Conservation (phyloP, 305 asterid species). For the Fraxinus latifolia region DNA sequence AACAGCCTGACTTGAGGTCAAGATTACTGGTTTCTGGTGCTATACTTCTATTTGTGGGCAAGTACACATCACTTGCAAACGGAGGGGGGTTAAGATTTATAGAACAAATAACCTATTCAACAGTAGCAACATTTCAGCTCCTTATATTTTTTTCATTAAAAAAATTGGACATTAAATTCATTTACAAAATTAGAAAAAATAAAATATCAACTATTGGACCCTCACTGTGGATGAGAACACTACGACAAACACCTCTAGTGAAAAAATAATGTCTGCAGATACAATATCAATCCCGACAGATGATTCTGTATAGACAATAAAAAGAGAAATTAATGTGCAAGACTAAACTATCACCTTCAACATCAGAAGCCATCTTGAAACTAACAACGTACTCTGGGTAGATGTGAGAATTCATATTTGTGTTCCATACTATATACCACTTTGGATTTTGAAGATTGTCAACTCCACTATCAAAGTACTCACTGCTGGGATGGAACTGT, state of each 20-base stretch:
- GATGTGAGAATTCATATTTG: slow-evolving; percentile 72
- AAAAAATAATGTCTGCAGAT: slow-evolving; percentile 2
- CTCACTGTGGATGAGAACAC: neutral
- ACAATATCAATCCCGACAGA: slow-evolving; percentile 6
- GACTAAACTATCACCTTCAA: slow-evolving; percentile 50
- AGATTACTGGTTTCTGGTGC: neutral
- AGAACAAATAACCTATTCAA: neutral
- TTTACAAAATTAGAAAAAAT: neutral
- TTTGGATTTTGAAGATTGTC: slow-evolving; percentile 68
- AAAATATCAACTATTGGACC: neutral
- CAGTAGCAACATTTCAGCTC: neutral
- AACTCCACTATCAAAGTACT: slow-evolving; percentile 79
- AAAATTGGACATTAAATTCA: neutral
- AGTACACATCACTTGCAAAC: neutral
- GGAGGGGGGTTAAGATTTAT: neutral
- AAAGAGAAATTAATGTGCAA: slow-evolving; percentile 12
- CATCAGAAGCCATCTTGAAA: slow-evolving; percentile 59
- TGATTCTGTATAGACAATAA: neutral
- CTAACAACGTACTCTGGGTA: slow-evolving; percentile 75
- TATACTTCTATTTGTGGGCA: neutral
- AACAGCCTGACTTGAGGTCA: neutral
- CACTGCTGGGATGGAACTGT: slow-evolving; percentile 79
- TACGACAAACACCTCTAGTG: neutral
- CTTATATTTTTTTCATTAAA: neutral
- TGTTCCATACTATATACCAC: slow-evolving; percentile 71